Conservation (phyloP, 2,329 filamentous ascomycete genomes). For the Aspergillus sp. region DNA sequence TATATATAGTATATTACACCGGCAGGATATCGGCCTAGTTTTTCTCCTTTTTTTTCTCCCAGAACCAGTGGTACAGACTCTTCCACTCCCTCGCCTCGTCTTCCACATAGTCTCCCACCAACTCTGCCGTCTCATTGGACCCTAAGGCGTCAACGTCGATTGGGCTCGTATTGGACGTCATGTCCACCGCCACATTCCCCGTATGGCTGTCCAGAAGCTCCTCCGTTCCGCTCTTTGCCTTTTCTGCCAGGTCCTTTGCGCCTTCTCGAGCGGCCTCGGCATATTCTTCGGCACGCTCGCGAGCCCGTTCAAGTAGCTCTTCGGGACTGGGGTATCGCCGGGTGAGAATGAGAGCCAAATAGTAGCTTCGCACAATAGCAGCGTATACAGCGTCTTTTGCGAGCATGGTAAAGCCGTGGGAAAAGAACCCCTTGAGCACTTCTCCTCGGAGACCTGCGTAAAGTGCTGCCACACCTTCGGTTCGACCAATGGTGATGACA, state of each 20-base stretch:
- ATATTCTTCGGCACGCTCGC: conserved; percentile 46
- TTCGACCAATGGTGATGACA: conserved; percentile 60
- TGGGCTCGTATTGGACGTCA: conserved; percentile 31
- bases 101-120: conserved; percentile 52
- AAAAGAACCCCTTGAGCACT: conserved; percentile 81
- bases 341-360: conserved; percentile 60
- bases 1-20: neutral
- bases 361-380: conserved; percentile 73
- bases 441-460: conserved; percentile 79
- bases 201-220: conserved; percentile 29
- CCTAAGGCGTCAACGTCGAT: conserved; percentile 22
- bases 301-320: conserved; percentile 45
- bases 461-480: conserved; percentile 70
- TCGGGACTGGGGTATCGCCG: conserved; percentile 50
- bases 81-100: conserved; percentile 47
- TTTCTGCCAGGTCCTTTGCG: conserved; percentile 40
- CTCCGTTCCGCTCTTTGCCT: conserved; percentile 33
- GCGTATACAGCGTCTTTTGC: conserved; percentile 79
- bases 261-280: conserved; percentile 46
- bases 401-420: conserved; percentile 84
- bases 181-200: conserved; percentile 33
- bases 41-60: conserved; percentile 37
- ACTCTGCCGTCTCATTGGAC: conserved; percentile 49
- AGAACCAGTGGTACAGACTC: conserved; percentile 48
- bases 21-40: conserved; percentile 3